These are phyloP conservation scores for Salix purpurea DNA, from an alignment of 345 rosid genomes.

Conservation along the genomic window DNA sequence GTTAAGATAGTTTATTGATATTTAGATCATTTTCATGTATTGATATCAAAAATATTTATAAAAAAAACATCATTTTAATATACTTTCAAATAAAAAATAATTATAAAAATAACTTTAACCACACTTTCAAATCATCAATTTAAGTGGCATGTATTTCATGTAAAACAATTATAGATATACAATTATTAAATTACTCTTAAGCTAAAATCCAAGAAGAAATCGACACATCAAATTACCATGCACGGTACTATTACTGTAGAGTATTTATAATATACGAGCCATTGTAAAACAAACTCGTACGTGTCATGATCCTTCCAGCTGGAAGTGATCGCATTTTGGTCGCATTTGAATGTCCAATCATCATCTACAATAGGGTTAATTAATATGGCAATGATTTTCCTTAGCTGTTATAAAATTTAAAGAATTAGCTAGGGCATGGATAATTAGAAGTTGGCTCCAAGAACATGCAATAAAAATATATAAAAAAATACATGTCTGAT, in stretches of 20 bases:
- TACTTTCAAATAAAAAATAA: too few species aligned
- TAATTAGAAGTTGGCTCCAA: background rate
- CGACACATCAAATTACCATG: too few species aligned
- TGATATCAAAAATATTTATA: too few species aligned
- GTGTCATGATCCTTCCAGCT: slow-evolving; percentile 21
- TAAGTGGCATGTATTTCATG: too few species aligned
- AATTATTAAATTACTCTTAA: too few species aligned
- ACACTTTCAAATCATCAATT: too few species aligned
- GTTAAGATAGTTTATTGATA: too few species aligned
- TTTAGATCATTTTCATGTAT: too few species aligned
- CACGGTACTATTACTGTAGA: background rate
- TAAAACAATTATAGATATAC: too few species aligned
- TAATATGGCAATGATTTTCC: background rate
- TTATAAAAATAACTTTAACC: too few species aligned
- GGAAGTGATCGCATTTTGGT: slow-evolving; percentile 6
- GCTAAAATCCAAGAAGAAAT: too few species aligned
- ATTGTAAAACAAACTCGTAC: background rate
- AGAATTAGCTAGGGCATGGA: background rate
- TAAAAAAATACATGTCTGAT: background rate
- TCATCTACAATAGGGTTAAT: background rate
- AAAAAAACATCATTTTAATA: too few species aligned
- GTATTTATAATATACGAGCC: background rate
- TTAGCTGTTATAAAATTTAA: slow-evolving; percentile 15
- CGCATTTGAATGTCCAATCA: slow-evolving; percentile 15
- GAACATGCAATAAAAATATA: background rate